phyloP scores from a whole-genome alignment of 1,139 yeast genomes.

The Hyphopichia fennica region DNA sequence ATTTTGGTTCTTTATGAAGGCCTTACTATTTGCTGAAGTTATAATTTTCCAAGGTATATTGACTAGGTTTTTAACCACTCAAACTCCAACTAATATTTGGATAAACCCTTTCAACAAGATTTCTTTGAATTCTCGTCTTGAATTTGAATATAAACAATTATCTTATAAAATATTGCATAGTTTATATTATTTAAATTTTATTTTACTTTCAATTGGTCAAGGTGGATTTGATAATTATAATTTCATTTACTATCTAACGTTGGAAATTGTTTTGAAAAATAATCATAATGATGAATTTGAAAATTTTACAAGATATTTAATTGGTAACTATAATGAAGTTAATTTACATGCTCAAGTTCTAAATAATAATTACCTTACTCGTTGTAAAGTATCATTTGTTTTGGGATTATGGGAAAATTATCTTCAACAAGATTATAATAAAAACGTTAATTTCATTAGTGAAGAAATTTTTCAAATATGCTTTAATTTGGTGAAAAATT shows the following conservation, averaged over 20 bases:
- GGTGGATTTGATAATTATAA: slow-evolving; percentile 73
- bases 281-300: slow-evolving; percentile 29
- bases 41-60: slow-evolving; percentile 58
- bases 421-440: slow-evolving; percentile 33
- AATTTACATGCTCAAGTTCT: slow-evolving; percentile 36
- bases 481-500: slow-evolving; percentile 38
- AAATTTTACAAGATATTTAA: slow-evolving; percentile 35
- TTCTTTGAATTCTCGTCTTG: slow-evolving; percentile 2
- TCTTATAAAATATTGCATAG: slow-evolving; percentile 41
- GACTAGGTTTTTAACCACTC: slow-evolving; percentile 28
- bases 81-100: neutral
- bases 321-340: slow-evolving; percentile 41
- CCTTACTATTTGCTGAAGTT: slow-evolving; percentile 49
- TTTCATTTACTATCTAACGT: slow-evolving; percentile 55
- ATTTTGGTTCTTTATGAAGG: slow-evolving; percentile 43
- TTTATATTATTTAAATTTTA: slow-evolving; percentile 55
- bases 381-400: slow-evolving; percentile 55
- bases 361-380: slow-evolving; percentile 32
- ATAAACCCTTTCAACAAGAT: neutral
- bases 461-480: slow-evolving; percentile 44
- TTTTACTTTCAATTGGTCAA: slow-evolving; percentile 60
- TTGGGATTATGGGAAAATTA: slow-evolving; percentile 62
- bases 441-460: slow-evolving; percentile 24
- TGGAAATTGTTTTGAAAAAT: slow-evolving; percentile 44
- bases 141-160: slow-evolving; percentile 27